These are phyloP conservation scores for Mycena maculata DNA, from an alignment of 768 basidiomycete genomes.

Conservation along the genomic window DNA sequence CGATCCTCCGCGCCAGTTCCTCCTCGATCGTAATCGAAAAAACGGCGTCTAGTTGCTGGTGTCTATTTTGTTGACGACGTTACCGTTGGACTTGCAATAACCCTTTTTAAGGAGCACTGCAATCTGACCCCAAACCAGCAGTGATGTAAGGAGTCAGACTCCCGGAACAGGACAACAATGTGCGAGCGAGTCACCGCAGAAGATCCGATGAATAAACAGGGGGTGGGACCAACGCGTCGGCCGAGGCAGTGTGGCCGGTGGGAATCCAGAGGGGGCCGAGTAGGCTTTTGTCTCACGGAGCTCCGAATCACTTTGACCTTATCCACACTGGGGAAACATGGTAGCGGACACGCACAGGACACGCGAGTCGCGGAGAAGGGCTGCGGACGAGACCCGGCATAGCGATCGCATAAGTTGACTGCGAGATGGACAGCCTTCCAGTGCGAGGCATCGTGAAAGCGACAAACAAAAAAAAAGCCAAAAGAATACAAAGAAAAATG, in stretches of 20 bases:
- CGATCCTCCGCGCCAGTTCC: background rate
- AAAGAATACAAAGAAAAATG: background rate
- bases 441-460: background rate
- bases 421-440: slow-evolving; percentile 16
- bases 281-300: slow-evolving; percentile 1
- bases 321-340: background rate
- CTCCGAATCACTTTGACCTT: background rate
- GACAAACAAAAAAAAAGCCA: background rate
- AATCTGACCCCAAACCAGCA: background rate
- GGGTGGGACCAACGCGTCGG: background rate
- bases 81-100: no score
- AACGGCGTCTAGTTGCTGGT: no score
- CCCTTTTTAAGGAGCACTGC: background rate
- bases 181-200: slow-evolving; percentile 8
- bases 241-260: slow-evolving; percentile 9
- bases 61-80: no score
- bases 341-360: slow-evolving; percentile 24
- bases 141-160: background rate
- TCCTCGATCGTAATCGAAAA: slow-evolving; percentile 6
- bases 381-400: slow-evolving; percentile 27
- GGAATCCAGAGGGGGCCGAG: background rate
- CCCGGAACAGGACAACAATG: background rate
- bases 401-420: background rate
- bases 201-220: slow-evolving; percentile 10
- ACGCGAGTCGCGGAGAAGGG: background rate